Conservation (phyloP, 2,329 filamentous ascomycete species). For the Trichoderma koningii region DNA sequence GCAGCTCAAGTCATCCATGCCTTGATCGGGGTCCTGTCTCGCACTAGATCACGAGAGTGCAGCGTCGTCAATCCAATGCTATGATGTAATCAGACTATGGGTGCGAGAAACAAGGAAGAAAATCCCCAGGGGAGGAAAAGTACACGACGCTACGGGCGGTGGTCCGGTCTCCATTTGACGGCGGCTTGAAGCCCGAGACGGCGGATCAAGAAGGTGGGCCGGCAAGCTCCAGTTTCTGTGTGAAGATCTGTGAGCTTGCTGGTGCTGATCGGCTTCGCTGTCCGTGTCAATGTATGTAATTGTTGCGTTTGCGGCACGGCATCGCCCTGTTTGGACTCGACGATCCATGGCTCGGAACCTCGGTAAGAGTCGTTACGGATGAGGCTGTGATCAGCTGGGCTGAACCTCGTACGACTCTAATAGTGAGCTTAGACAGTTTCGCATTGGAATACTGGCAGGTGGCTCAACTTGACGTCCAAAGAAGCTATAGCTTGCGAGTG, state of each 20-base stretch:
- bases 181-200: neutral
- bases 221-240: conserved; percentile 1
- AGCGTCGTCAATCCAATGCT: neutral
- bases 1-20: neutral
- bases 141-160: neutral
- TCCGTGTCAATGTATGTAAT: neutral
- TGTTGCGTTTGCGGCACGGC: neutral
- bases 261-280: conserved; percentile 1
- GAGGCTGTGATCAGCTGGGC: too few relatives aligned
- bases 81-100: conserved; percentile 19
- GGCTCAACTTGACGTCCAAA: too few relatives aligned
- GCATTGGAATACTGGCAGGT: neutral
- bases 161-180: neutral
- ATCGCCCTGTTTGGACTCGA: conserved; percentile 13
- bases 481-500: too few relatives aligned
- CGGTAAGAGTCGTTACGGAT: neutral
- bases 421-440: too few relatives aligned
- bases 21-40: neutral
- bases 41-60: neutral
- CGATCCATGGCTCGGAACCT: neutral
- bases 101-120: conserved; percentile 3
- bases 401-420: too few relatives aligned
- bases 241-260: conserved; percentile 16
- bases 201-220: conserved; percentile 7
- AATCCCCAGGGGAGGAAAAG: neutral